Conservation (phyloP, 305 asterid genomes). For the Fraxinus albicans region DNA sequence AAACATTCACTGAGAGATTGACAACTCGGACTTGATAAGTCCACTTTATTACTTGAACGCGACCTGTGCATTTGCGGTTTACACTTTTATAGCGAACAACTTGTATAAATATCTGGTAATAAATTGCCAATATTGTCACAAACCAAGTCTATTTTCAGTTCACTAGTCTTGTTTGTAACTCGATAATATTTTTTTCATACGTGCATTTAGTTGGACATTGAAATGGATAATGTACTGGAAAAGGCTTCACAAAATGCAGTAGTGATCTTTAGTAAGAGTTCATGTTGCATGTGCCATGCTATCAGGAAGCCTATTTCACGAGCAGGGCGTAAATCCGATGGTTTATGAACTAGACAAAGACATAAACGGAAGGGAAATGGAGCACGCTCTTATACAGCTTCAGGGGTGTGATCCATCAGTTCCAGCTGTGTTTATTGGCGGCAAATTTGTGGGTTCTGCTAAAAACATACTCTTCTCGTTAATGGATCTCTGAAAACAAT, state of each 20-base stretch:
- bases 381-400: conserved; percentile 34
- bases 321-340: conserved; percentile 47
- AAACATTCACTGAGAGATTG: too few relatives aligned
- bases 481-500: conserved; percentile 49
- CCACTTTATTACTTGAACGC: too few relatives aligned
- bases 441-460: conserved; percentile 43
- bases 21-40: too few relatives aligned
- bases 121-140: conserved; percentile 5
- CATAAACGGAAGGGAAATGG: conserved; percentile 34
- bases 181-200: neutral
- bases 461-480: conserved; percentile 43
- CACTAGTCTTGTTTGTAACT: neutral
- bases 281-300: conserved; percentile 54
- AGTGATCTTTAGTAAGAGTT: conserved; percentile 35
- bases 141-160: neutral
- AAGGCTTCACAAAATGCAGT: neutral
- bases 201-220: neutral
- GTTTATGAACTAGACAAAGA: conserved; percentile 45
- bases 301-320: conserved; percentile 42
- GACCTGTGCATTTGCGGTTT: too few relatives aligned
- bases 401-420: conserved; percentile 42
- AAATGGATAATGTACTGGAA: neutral
- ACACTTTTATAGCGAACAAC: too few relatives aligned
- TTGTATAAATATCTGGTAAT: conserved; percentile 19
- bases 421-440: conserved; percentile 45